phyloP scores from a whole-genome alignment of 306 rosid genomes.

The Potentilla sterilis region DNA sequence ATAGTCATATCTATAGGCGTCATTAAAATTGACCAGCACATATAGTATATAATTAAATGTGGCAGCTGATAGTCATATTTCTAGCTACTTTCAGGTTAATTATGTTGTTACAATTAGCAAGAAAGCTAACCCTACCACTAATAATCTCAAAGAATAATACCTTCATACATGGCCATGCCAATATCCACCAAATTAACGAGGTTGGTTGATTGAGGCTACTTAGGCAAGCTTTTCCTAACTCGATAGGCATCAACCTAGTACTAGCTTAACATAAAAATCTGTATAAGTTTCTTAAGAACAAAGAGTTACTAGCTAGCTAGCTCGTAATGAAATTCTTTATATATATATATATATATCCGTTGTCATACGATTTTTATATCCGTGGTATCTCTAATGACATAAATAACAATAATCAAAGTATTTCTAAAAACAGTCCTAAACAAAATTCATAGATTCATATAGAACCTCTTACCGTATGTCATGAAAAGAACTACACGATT shows the following conservation, averaged over 20 bases:
- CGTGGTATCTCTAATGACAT: background rate
- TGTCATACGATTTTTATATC: no score
- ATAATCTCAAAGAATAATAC: background rate
- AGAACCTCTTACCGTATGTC: background rate
- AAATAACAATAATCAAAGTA: background rate
- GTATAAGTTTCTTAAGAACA: no score
- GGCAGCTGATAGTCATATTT: background rate
- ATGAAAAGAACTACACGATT: background rate
- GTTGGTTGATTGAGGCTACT: background rate
- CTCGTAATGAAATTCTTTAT: background rate
- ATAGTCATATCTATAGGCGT: background rate
- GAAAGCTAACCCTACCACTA: background rate
- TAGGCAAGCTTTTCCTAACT: background rate
- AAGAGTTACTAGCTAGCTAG: no score
- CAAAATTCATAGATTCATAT: background rate
- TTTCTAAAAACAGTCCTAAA: background rate
- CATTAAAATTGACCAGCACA: background rate
- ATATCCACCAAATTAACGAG: background rate
- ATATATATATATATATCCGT: background rate
- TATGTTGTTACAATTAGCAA: background rate
- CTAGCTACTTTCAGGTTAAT: background rate
- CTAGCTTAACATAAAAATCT: no score
- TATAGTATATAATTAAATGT: background rate
- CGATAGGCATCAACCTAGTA: background rate
- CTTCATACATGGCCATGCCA: background rate